phyloP scores from a whole-genome alignment of 1,284 basidiomycete genomes.

The Apiotrichum domesticum region DNA sequence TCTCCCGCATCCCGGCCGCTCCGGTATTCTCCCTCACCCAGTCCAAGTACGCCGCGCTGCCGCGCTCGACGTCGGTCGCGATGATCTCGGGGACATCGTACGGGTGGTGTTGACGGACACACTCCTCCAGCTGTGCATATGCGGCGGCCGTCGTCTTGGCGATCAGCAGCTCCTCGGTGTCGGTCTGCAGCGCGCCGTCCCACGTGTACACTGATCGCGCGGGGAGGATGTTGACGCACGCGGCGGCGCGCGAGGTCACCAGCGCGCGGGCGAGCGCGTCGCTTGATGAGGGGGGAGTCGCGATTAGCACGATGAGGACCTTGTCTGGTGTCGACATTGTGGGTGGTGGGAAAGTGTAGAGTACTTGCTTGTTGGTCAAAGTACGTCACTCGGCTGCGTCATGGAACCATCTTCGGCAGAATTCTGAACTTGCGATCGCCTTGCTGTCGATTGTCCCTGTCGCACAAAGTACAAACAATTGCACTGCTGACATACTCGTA shows the following conservation, averaged over 20 bases:
- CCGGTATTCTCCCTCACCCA: conserved; percentile 1
- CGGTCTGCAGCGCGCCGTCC: background rate
- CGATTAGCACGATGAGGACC: conserved; percentile 1
- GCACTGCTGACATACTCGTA: too few species aligned
- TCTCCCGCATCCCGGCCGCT: background rate
- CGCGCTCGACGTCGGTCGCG: background rate
- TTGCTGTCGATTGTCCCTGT: too few species aligned
- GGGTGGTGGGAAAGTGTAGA: too few species aligned
- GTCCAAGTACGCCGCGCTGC: background rate
- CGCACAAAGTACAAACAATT: too few species aligned
- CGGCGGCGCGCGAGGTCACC: background rate
- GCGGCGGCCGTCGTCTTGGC: background rate
- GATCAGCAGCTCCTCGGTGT: background rate
- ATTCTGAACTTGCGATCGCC: too few species aligned
- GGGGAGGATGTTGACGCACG: background rate
- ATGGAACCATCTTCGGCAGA: too few species aligned
- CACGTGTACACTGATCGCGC: background rate
- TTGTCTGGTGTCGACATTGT: background rate
- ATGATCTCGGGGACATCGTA: conserved; percentile 5
- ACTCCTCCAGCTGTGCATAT: background rate
- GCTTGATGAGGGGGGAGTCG: background rate
- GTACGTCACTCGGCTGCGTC: too few species aligned
- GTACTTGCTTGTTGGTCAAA: too few species aligned
- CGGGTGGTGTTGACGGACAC: background rate
- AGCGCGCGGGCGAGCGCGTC: background rate